These are phyloP conservation scores for Phytophthora chlamydospora DNA, from an alignment of 352 stramenopile species.

Conservation along the genomic window DNA sequence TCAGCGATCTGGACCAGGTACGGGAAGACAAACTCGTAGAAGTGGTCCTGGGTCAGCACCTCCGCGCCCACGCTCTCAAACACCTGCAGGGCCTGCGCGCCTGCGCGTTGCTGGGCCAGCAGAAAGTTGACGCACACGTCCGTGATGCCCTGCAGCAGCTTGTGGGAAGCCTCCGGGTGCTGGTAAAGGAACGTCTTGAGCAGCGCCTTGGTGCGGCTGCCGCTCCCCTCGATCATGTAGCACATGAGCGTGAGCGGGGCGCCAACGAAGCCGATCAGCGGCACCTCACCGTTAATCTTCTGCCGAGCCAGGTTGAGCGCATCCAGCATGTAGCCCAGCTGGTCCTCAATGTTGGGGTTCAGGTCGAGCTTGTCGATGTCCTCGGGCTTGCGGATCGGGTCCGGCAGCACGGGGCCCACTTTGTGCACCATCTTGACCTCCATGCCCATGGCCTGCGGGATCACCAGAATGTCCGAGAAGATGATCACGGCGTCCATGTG, in stretches of 20 bases:
- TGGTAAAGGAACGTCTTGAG: conserved; percentile 96
- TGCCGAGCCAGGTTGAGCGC: conserved; percentile 94
- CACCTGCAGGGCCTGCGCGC: conserved; percentile 95
- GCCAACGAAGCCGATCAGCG: conserved; percentile 98
- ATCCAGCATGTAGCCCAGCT: conserved; percentile 95
- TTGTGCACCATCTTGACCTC: conserved; percentile 96
- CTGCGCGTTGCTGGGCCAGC: conserved; percentile 92
- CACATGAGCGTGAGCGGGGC: conserved; percentile 97
- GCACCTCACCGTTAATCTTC: conserved; percentile 91
- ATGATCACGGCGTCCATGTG: conserved; percentile 98
- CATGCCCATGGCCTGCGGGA: conserved; percentile 97
- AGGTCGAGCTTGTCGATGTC: conserved; percentile 93
- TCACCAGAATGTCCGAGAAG: conserved; percentile 99
- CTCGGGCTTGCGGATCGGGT: conserved; percentile 78
- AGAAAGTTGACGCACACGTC: conserved; percentile 97
- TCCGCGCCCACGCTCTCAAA: conserved; percentile 97
- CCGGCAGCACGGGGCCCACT: conserved; percentile 88
- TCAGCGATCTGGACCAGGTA: conserved; percentile 86
- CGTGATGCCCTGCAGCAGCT: conserved; percentile 94
- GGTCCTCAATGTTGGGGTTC: conserved; percentile 91
- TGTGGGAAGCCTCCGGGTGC: conserved; percentile 91
- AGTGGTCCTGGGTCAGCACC: conserved; percentile 94
- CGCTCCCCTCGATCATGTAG: conserved; percentile 98
- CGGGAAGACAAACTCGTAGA: conserved; percentile 95
- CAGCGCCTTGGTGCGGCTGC: conserved; percentile 94